A percentile compares a stretch with the other conserved stretches of the same genome.
These are phyloP conservation scores for Podila verticillata DNA, from an alignment of 192 early-diverging fungal species.

Conservation along the genomic window DNA sequence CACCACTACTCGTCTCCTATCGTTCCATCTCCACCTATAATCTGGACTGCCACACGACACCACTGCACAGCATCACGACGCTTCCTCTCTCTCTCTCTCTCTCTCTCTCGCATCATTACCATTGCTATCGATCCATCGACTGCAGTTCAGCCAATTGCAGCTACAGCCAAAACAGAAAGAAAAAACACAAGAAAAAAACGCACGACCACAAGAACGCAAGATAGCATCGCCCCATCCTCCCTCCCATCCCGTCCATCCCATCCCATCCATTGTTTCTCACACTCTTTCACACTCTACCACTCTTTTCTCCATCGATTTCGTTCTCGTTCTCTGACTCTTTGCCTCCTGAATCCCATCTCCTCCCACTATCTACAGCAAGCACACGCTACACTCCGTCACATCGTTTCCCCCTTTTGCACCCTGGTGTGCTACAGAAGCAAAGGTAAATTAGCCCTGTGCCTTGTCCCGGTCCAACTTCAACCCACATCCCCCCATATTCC, in stretches of 20 bases:
- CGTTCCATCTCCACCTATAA: not conserved
- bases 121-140: too few relatives aligned
- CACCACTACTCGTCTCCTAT: not conserved
- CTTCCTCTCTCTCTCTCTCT: too few relatives aligned
- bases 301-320: not conserved
- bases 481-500: too few relatives aligned
- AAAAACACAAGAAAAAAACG: too few relatives aligned
- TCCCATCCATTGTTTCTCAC: constrained; percentile 1
- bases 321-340: not conserved
- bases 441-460: too few relatives aligned
- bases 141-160: too few relatives aligned
- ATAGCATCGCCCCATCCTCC: not conserved
- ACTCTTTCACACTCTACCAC: not conserved
- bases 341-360: constrained; percentile 3
- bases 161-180: too few relatives aligned
- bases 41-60: not conserved
- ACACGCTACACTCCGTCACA: not conserved
- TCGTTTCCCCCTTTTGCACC: not conserved
- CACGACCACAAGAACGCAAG: not conserved
- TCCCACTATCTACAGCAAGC: not conserved
- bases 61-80: too few relatives aligned
- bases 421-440: not conserved
- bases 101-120: too few relatives aligned
- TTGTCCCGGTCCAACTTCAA: too few relatives aligned
- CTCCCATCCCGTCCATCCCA: not conserved